These are phyloP conservation scores for Boletus insuetus DNA, from an alignment of 768 basidiomycete genomes.

Conservation along the genomic window DNA sequence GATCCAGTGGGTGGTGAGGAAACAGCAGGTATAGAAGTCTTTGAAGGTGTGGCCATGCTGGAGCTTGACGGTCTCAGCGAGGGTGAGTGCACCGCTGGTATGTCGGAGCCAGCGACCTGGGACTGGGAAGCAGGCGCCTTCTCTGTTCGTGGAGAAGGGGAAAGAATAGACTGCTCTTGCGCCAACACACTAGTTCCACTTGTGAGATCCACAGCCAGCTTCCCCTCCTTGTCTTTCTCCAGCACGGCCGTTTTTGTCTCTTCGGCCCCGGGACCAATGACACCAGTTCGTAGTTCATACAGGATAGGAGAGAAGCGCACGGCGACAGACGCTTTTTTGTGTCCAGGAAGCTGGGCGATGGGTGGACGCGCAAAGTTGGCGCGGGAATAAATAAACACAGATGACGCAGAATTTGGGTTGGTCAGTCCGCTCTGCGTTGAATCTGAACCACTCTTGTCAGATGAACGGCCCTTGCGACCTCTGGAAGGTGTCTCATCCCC, in stretches of 20 bases:
- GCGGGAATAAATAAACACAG: slow-evolving; percentile 93
- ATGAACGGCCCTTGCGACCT: slow-evolving; percentile 57
- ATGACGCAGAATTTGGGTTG: slow-evolving; percentile 44
- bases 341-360: slow-evolving; percentile 91
- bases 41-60: slow-evolving; percentile 18
- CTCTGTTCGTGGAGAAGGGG: slow-evolving; percentile 17
- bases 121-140: slow-evolving; percentile 11
- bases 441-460: slow-evolving; percentile 28
- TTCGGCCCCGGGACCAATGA: slow-evolving; percentile 34
- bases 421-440: slow-evolving; percentile 31
- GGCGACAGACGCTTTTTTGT: slow-evolving; percentile 93
- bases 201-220: slow-evolving; percentile 57
- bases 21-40: slow-evolving; percentile 28
- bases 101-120: slow-evolving; percentile 7
- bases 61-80: slow-evolving; percentile 14
- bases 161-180: slow-evolving; percentile 9
- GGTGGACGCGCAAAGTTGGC: slow-evolving; percentile 93
- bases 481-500: slow-evolving; percentile 46
- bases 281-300: slow-evolving; percentile 79
- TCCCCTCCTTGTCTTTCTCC: slow-evolving; percentile 63
- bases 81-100: slow-evolving; percentile 7
- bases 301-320: slow-evolving; percentile 92
- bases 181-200: slow-evolving; percentile 29
- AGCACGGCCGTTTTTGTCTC: slow-evolving; percentile 59
- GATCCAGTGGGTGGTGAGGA: slow-evolving; percentile 51